Percentiles rank a stretch among this genome's conserved stretches.
These are phyloP conservation scores for Cyclotella sp. DNA, from an alignment of 108 stramenopile genomes.

Conservation along the genomic window DNA sequence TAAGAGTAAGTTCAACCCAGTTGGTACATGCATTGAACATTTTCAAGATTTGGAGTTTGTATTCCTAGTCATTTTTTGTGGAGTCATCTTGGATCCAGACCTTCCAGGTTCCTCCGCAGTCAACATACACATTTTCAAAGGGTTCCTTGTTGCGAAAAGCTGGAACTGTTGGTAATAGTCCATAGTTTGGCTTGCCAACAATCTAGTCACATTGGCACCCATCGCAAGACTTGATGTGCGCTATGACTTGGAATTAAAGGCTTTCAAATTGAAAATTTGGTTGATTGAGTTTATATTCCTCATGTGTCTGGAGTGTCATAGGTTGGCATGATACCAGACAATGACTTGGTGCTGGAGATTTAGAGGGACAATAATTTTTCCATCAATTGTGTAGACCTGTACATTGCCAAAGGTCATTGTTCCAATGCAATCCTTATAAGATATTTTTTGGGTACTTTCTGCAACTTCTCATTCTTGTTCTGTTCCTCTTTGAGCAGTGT, in stretches of 20 bases:
- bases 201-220: conserved; percentile 16
- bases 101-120: conserved; percentile 20
- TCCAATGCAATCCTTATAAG: too few species aligned
- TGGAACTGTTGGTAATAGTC: not conserved
- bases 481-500: conserved; percentile 6
- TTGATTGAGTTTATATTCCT: conserved; percentile 8
- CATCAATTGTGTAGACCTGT: not conserved
- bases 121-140: conserved; percentile 12
- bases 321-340: conserved; percentile 28
- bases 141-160: conserved; percentile 13
- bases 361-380: conserved; percentile 5
- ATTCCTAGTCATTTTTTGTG: not conserved
- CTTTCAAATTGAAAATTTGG: conserved; percentile 6
- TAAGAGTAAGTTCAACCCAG: not conserved
- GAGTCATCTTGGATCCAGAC: not conserved
- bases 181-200: conserved; percentile 17
- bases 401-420: not conserved
- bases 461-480: not conserved
- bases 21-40: conserved; percentile 1
- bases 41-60: not conserved
- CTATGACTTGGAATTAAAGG: conserved; percentile 1
- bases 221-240: conserved; percentile 14
- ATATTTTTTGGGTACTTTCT: not conserved
- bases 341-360: conserved; percentile 11
- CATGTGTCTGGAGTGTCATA: conserved; percentile 19